Conservation (phyloP, 2,329 filamentous ascomycete species). For the Rhynchosporium agropyri region DNA sequence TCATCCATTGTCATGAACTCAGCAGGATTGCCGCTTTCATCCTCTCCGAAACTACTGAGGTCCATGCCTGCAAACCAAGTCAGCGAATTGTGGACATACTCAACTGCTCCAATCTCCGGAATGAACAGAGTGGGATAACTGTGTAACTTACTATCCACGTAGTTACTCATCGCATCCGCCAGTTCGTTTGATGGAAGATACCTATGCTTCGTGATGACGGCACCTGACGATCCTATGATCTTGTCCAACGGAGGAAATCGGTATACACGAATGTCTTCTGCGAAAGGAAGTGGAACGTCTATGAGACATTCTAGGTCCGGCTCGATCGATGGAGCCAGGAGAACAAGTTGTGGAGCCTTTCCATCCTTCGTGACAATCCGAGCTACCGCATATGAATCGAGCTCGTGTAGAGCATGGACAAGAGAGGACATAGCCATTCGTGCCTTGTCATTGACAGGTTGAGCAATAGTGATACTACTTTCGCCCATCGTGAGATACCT, state of each 20-base stretch:
- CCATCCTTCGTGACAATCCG: conserved; percentile 83
- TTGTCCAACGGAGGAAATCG: conserved; percentile 88
- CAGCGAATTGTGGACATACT: background rate
- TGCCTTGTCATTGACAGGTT: conserved; percentile 79
- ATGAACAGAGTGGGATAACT: background rate
- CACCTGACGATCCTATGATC: conserved; percentile 84
- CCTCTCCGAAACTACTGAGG: conserved; percentile 67
- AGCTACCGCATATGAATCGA: conserved; percentile 84
- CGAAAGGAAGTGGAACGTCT: conserved; percentile 88
- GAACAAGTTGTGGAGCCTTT: conserved; percentile 73
- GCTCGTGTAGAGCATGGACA: conserved; percentile 82
- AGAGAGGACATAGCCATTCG: conserved; percentile 85
- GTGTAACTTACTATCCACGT: conserved; percentile 66
- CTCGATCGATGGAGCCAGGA: conserved; percentile 81
- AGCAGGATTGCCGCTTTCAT: conserved; percentile 66
- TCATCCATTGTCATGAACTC: conserved; percentile 82
- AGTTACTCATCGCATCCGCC: conserved; percentile 81
- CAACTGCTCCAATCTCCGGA: background rate
- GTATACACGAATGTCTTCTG: conserved; percentile 89
- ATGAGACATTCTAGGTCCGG: conserved; percentile 81
- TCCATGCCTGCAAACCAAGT: conserved; percentile 63
- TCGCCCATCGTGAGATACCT: conserved; percentile 85
- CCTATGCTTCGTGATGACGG: conserved; percentile 77
- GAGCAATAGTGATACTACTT: conserved; percentile 74
- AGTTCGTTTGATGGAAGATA: conserved; percentile 78